A percentile compares a stretch with the other conserved stretches of the same genome.
Conservation (phyloP, 1,284 basidiomycete species). For the Heterobasidion occidentale region DNA sequence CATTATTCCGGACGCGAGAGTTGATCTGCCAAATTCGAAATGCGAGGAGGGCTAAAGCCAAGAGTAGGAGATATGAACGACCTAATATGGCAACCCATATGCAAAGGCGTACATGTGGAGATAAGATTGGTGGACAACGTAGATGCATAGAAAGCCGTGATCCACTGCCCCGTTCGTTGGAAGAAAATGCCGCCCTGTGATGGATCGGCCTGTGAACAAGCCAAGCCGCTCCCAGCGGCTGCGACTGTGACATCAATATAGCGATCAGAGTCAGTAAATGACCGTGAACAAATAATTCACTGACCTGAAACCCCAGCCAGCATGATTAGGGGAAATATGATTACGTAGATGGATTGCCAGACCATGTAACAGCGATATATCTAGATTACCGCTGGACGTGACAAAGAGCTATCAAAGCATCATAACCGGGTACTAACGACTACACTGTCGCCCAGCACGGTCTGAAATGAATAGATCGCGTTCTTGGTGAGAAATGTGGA, state of each 20-base stretch:
- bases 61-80: too few species aligned
- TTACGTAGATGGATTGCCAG: not conserved
- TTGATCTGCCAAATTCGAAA: conserved; percentile 20
- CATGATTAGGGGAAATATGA: conserved; percentile 15
- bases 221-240: conserved; percentile 8
- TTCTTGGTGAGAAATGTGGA: conserved; percentile 21
- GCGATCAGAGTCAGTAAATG: not conserved
- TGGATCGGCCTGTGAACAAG: conserved; percentile 3
- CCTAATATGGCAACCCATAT: too few species aligned
- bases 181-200: conserved; percentile 13
- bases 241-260: conserved; percentile 2
- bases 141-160: conserved; percentile 21
- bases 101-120: conserved; percentile 18
- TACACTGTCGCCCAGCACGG: conserved; percentile 24
- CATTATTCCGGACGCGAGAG: conserved; percentile 9
- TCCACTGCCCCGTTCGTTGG: conserved; percentile 18
- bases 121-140: conserved; percentile 23
- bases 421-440: conserved; percentile 16
- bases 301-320: conserved; percentile 16
- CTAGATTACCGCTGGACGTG: conserved; percentile 6
- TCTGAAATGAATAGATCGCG: conserved; percentile 23
- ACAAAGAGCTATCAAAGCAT: not conserved
- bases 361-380: conserved; percentile 14
- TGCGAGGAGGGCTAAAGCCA: conserved; percentile 15
- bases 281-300: not conserved